Evolutionary conservation across 108 stramenopile genomes (phyloP).

Genomic region (Stephanodiscus minutulus): DNA sequence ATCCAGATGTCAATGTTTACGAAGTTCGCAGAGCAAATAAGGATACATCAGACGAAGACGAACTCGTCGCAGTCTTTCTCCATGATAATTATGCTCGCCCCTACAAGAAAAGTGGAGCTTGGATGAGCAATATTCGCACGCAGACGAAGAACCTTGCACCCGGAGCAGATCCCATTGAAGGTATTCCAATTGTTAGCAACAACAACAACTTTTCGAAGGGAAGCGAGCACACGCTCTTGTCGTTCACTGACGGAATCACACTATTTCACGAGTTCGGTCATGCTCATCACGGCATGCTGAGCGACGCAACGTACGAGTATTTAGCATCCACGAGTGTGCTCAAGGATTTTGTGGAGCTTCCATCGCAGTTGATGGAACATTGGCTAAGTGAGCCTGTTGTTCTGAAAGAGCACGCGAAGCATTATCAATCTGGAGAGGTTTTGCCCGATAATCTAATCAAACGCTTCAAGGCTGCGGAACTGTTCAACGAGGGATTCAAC

Average conservation of each 20-base stretch:
- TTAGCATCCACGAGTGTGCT: constrained; percentile 74
- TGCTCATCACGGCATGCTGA: constrained; percentile 79
- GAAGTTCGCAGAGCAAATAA: constrained; percentile 62
- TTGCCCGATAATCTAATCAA: constrained; percentile 71
- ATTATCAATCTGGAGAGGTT: constrained; percentile 67
- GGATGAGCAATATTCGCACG: constrained; percentile 83
- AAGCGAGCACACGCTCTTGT: constrained; percentile 56
- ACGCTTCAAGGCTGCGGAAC: constrained; percentile 63
- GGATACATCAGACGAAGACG: constrained; percentile 36
- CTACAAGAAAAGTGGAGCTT: constrained; percentile 67
- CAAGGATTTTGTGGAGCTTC: constrained; percentile 77
- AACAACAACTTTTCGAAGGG: constrained; percentile 85
- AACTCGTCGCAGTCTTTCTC: constrained; percentile 69
- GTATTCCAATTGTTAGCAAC: constrained; percentile 73
- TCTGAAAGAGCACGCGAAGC: constrained; percentile 64
- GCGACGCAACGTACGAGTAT: constrained; percentile 64
- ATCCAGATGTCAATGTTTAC: constrained; percentile 74
- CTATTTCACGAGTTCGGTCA: constrained; percentile 73
- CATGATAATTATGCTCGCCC: constrained; percentile 80
- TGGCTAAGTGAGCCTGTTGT: constrained; percentile 71
- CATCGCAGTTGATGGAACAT: constrained; percentile 83
- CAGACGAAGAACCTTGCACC: constrained; percentile 66
- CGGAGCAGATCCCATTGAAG: constrained; percentile 50
- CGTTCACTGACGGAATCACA: constrained; percentile 64
- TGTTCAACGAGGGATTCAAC: constrained; percentile 79